These are phyloP conservation scores for Paraconiothyrium brasiliense DNA, from an alignment of 2,329 filamentous ascomycete species.

Conservation along the genomic window DNA sequence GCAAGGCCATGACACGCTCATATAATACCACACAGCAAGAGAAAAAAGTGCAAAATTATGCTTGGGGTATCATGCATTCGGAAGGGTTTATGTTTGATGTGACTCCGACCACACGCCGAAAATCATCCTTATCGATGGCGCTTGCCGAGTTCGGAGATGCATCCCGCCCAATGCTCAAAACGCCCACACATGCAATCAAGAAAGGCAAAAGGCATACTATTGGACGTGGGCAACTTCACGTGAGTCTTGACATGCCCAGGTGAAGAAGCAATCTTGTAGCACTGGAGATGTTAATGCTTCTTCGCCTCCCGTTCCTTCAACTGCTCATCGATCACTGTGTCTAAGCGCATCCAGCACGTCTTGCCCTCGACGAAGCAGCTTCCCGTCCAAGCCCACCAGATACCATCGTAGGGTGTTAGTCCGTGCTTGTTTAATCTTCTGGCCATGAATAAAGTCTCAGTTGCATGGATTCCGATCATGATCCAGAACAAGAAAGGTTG, in stretches of 20 bases:
- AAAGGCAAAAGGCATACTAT: not conserved
- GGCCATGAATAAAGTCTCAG: conserved; percentile 66
- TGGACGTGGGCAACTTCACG: too few species aligned
- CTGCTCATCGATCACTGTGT: conserved; percentile 37
- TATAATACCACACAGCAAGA: conserved; percentile 3
- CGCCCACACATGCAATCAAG: not conserved
- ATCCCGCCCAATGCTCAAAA: conserved; percentile 1
- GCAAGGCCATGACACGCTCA: conserved; percentile 40
- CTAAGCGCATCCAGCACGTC: conserved; percentile 55
- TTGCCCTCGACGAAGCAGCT: conserved; percentile 64
- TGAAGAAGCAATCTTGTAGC: not conserved
- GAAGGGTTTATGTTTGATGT: conserved; percentile 4
- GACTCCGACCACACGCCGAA: conserved; percentile 18
- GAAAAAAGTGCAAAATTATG: not conserved
- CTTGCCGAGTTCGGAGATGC: conserved; percentile 17
- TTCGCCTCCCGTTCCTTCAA: conserved; percentile 44
- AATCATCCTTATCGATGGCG: conserved; percentile 20
- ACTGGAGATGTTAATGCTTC: conserved; percentile 35
- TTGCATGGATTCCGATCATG: conserved; percentile 70
- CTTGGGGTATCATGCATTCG: conserved; percentile 13
- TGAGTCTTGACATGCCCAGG: not conserved
- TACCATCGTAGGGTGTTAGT: conserved; percentile 57
- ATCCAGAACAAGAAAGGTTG: conserved; percentile 67
- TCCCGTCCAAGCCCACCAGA: conserved; percentile 66
- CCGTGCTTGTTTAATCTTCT: conserved; percentile 61